Evolutionary conservation across 345 rosid species (phyloP).

Genomic region (Eucalyptus cladocalyx): DNA sequence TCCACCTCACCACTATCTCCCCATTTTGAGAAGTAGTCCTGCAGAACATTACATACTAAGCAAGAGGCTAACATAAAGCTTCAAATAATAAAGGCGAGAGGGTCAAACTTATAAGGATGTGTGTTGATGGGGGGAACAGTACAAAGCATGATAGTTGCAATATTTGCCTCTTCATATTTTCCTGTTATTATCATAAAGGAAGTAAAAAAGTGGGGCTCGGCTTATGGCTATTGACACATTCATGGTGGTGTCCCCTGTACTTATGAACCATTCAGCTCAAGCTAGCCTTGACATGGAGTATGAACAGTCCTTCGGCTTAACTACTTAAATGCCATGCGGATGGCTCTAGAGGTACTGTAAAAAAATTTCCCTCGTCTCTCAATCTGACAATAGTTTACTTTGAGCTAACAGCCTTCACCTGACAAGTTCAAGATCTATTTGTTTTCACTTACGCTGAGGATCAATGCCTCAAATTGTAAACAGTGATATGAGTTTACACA

Average conservation of each 20-base stretch:
- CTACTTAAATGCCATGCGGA: background rate
- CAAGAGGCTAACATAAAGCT: background rate
- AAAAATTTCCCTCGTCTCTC: background rate
- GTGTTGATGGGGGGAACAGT: background rate
- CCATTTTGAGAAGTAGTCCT: conserved; percentile 95
- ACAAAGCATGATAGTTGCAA: background rate
- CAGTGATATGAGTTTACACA: background rate
- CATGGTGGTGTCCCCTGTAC: background rate
- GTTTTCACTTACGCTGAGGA: background rate
- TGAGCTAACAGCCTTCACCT: background rate
- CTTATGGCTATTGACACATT: background rate
- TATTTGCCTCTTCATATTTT: background rate
- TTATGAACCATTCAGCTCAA: background rate
- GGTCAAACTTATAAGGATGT: background rate
- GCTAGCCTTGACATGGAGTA: background rate
- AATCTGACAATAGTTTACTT: background rate
- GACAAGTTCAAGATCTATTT: background rate
- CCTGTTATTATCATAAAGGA: background rate
- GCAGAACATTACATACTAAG: conserved; percentile 6
- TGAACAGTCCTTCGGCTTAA: background rate
- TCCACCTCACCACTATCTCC: conserved; percentile 95
- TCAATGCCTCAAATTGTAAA: background rate
- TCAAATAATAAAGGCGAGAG: background rate
- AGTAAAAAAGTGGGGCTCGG: background rate
- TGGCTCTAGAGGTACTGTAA: background rate